Evolutionary conservation across 176 grass and related monocot genomes (phyloP), one percentile per base, ranked within the genome.

Genomic region (Stipa capillata): DNA sequence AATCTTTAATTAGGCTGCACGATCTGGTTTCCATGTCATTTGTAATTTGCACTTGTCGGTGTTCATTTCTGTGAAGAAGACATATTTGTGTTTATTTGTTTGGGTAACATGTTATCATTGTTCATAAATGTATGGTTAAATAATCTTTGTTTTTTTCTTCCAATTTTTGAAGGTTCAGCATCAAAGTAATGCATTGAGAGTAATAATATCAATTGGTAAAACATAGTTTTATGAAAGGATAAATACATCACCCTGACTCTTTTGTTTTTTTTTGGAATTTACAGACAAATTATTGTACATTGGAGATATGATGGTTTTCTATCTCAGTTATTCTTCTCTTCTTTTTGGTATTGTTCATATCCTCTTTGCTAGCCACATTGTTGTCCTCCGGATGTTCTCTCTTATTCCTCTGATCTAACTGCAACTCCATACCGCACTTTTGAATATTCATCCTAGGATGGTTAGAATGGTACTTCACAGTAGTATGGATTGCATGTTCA

Each of bases 61-160:
- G 51, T 51, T 29, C 42, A 70, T 81, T 71, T 89, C 31, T 85
- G 82, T 76, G 28, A 84, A 63, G 29, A 81, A 76, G 69, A 69
- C 14, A 63, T 4, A 24, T 73, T 15, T 47, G 32, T 84, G 42
- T 15, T 62, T 76, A 70, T 54, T 61, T 57, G 29, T 65, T 32
- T 32, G 68, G 40, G 23, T 42, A 66, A 29, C 14, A 14, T 72
- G 21, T 71, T 71, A 0, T 71, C 53, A 49, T 69, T 47, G 42
- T 57, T 57, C 73, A 40, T 69, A 73, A 82, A n/a, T 13, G 31
- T 24, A 49, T 82, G 9, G 4, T 15, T 39, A 25, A 2, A 6
- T 39, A 28, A 79, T 1, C 28, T 7, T 60, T 37, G 32, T 23
- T 34, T 34, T 37, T 49, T 69, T n/a, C n/a, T 44, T 45, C 48